Conservation (phyloP, 345 rosid species). For the Conringia planisiliqua region DNA sequence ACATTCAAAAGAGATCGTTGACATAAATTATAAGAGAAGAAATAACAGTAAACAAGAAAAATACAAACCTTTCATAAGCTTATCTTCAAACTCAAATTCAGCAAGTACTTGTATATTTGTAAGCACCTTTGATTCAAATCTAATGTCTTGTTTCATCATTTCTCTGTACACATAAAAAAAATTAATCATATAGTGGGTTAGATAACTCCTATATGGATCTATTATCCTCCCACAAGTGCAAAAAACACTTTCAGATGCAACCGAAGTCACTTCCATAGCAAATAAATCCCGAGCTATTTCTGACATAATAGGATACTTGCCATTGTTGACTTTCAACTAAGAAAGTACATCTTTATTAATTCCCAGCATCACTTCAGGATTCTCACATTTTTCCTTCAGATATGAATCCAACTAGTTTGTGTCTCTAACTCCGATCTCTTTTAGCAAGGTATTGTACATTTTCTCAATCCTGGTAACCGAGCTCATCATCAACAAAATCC, state of each 20-base stretch:
- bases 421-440: neutral
- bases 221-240: neutral
- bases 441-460: too few relatives aligned
- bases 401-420: neutral
- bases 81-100: neutral
- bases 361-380: neutral
- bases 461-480: neutral
- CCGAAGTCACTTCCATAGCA: neutral
- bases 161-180: neutral
- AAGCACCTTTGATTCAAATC: neutral
- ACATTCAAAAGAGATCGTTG: neutral
- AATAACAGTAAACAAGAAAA: neutral
- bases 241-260: neutral
- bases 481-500: neutral
- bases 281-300: neutral
- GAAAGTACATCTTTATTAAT: neutral
- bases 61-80: neutral
- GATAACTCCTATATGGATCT: neutral
- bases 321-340: neutral
- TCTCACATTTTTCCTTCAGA: neutral
- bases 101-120: neutral
- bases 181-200: neutral
- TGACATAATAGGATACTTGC: neutral
- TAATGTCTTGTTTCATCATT: neutral
- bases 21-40: neutral